phyloP scores from a whole-genome alignment of 2,329 filamentous ascomycete genomes.

The Fusarium buharicum region DNA sequence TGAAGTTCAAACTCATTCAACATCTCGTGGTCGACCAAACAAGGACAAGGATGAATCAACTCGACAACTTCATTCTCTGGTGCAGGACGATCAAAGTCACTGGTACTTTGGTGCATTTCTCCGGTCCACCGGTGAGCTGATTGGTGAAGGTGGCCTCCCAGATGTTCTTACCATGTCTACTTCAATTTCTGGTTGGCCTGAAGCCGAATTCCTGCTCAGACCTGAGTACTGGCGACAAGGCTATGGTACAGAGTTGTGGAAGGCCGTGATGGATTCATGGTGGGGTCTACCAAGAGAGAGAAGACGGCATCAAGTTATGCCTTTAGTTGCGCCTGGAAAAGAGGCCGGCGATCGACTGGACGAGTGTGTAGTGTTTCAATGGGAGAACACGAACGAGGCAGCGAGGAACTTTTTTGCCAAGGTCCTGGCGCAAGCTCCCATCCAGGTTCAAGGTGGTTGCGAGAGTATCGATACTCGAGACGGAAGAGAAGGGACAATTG shows the following conservation, averaged over 20 bases:
- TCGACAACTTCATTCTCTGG: conserved; percentile 14
- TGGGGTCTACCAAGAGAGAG: conserved; percentile 31
- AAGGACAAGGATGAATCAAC: conserved; percentile 30
- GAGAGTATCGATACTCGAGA: conserved; percentile 31
- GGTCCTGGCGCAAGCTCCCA: conserved; percentile 21
- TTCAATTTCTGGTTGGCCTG: conserved; percentile 32
- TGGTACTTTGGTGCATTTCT: conserved; percentile 37
- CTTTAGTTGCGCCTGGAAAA: conserved; percentile 3
- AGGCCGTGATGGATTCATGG: conserved; percentile 30
- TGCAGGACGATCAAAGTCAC: conserved; percentile 21
- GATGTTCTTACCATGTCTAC: conserved; percentile 26
- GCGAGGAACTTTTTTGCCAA: conserved; percentile 31
- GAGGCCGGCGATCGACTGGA: conserved; percentile 27
- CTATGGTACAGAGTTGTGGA: conserved; percentile 31
- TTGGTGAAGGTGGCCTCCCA: conserved; percentile 31
- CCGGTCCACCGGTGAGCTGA: conserved; percentile 28
- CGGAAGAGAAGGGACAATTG: conserved; percentile 21
- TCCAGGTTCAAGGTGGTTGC: conserved; percentile 18
- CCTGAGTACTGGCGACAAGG: conserved; percentile 29
- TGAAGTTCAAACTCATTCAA: conserved; percentile 17
- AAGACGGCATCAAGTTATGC: conserved; percentile 24
- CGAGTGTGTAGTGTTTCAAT: conserved; percentile 27
- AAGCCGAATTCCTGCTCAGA: conserved; percentile 34
- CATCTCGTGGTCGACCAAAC: conserved; percentile 22
- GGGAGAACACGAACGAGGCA: conserved; percentile 25